Conservation (phyloP, 805 yeast species). For the Phaffomyces thermotolerans region DNA sequence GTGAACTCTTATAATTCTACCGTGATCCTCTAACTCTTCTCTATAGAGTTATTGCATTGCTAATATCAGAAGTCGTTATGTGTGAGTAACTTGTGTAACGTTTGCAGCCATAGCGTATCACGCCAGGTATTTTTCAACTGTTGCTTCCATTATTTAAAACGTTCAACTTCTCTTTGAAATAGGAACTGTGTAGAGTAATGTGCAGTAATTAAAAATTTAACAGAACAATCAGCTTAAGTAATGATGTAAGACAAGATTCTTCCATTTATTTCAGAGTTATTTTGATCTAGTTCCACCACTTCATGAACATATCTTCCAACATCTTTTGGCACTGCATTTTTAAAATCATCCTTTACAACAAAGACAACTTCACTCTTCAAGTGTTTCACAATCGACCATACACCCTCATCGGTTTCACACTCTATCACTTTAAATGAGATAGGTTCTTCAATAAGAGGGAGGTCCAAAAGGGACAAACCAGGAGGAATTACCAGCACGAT, state of each 20-base stretch:
- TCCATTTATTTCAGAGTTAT: constrained; percentile 18
- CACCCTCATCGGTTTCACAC: constrained; percentile 41
- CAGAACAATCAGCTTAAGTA: background rate
- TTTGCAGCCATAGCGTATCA: no score
- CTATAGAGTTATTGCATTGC: no score
- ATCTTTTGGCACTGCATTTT: constrained; percentile 24
- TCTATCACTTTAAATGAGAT: constrained; percentile 25
- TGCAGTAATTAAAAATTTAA: no score
- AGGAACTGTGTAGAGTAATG: no score
- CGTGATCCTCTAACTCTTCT: no score
- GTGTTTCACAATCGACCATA: constrained; percentile 51
- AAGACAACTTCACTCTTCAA: constrained; percentile 31
- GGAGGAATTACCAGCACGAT: constrained; percentile 31
- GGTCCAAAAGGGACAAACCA: constrained; percentile 15
- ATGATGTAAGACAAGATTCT: constrained; percentile 17
- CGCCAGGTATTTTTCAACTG: no score
- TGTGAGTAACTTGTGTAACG: no score
- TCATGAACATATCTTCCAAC: constrained; percentile 24
- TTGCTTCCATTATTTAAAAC: no score
- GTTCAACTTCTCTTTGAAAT: no score
- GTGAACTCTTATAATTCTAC: no score
- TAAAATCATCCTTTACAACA: constrained; percentile 23
- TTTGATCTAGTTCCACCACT: constrained; percentile 21
- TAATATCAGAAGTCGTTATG: no score
- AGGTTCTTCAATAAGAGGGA: constrained; percentile 27